Conservation (phyloP, 768 basidiomycete species). For the Heimioporus sp. region DNA sequence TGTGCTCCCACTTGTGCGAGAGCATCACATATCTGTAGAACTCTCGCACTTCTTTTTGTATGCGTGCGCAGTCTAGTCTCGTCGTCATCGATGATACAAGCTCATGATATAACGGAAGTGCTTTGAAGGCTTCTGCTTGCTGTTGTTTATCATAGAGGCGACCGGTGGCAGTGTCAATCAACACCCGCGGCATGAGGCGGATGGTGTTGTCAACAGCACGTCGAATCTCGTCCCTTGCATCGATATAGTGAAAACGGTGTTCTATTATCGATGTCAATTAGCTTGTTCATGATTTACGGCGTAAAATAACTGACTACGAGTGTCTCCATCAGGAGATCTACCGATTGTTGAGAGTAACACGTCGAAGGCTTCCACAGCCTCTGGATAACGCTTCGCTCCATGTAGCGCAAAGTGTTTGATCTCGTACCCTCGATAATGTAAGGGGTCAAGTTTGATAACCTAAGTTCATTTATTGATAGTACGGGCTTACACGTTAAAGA, state of each 20-base stretch:
- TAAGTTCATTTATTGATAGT: too few species aligned
- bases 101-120: too few species aligned
- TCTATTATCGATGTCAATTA: not conserved
- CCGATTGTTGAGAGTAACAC: not conserved
- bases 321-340: not conserved
- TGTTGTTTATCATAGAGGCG: not conserved
- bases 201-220: not conserved
- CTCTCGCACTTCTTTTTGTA: not conserved
- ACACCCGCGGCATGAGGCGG: not conserved
- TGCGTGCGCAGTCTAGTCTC: not conserved
- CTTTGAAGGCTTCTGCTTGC: not conserved
- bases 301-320: not conserved
- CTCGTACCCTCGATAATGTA: too few species aligned
- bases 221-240: not conserved
- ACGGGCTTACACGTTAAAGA: too few species aligned
- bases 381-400: too few species aligned
- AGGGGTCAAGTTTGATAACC: too few species aligned
- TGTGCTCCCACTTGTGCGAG: not conserved
- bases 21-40: not conserved
- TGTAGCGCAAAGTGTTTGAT: too few species aligned
- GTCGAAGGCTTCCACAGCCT: too few species aligned
- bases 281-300: not conserved
- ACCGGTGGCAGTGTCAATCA: slow-evolving; percentile 1
- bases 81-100: too few species aligned
- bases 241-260: slow-evolving; percentile 18